These are phyloP conservation scores for Fusarium sp. DNA, from an alignment of 2,329 filamentous ascomycete species.

Conservation along the genomic window DNA sequence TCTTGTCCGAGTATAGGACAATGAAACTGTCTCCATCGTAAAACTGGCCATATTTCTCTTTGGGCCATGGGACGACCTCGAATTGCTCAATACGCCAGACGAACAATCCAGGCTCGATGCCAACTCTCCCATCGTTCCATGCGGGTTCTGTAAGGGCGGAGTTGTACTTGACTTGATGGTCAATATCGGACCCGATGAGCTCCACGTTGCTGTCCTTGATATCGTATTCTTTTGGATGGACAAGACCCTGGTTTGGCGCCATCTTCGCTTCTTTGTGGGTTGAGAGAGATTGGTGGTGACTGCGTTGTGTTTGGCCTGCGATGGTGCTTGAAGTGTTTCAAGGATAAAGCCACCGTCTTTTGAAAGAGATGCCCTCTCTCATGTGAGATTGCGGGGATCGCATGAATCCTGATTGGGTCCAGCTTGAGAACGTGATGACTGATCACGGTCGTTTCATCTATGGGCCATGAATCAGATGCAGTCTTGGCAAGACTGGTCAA, in stretches of 20 bases:
- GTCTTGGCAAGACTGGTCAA: background rate
- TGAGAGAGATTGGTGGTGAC: background rate
- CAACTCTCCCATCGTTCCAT: slow-evolving; percentile 70
- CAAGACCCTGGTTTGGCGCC: slow-evolving; percentile 70
- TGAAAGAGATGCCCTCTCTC: slow-evolving; percentile 7
- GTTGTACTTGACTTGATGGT: slow-evolving; percentile 75
- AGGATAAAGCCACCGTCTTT: slow-evolving; percentile 4
- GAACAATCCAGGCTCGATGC: slow-evolving; percentile 63
- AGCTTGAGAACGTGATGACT: slow-evolving; percentile 30
- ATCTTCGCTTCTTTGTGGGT: slow-evolving; percentile 53
- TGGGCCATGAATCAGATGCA: slow-evolving; percentile 10
- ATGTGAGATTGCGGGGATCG: slow-evolving; percentile 39
- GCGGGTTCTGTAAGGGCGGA: slow-evolving; percentile 73
- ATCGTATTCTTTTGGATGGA: slow-evolving; percentile 72
- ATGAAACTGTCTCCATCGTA: slow-evolving; percentile 77
- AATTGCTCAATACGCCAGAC: slow-evolving; percentile 77
- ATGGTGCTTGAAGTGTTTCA: slow-evolving; percentile 10
- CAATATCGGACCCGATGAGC: slow-evolving; percentile 70
- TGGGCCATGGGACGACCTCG: slow-evolving; percentile 70
- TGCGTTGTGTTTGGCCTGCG: background rate
- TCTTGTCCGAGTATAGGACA: slow-evolving; percentile 68
- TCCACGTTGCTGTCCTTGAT: slow-evolving; percentile 76
- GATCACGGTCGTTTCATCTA: slow-evolving; percentile 29
- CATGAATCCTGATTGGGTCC: slow-evolving; percentile 37
- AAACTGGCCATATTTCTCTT: slow-evolving; percentile 67